Evolutionary conservation across 805 yeast species (phyloP).

Genomic region (Wickerhamomyces mucosus): DNA sequence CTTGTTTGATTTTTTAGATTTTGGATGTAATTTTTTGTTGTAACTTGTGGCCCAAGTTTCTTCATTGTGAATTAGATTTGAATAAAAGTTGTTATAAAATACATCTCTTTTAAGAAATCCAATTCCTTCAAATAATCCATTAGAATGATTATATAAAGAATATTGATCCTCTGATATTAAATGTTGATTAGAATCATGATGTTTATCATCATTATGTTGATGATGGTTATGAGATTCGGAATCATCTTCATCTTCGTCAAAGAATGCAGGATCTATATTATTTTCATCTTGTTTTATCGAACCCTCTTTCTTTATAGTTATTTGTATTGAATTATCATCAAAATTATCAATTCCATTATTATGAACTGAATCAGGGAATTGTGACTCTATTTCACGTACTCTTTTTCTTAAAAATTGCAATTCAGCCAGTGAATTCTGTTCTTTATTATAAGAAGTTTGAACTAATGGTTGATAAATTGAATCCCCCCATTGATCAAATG

Average conservation of each 20-base stretch:
- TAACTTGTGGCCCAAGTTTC: too few species aligned
- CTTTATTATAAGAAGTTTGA: constrained; percentile 6
- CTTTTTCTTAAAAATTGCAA: constrained; percentile 8
- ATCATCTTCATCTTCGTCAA: constrained; percentile 6
- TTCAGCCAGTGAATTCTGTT: constrained; percentile 9
- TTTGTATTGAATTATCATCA: too few species aligned
- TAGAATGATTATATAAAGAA: constrained; percentile 8
- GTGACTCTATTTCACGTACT: constrained; percentile 7
- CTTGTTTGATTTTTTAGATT: constrained; percentile 1
- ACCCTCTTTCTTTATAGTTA: too few species aligned
- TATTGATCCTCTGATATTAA: constrained; percentile 8
- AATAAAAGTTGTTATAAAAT: constrained; percentile 7
- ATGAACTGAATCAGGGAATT: too few species aligned
- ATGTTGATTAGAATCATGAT: constrained; percentile 9
- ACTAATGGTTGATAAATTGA: background rate
- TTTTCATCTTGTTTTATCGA: too few species aligned
- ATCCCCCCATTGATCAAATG: background rate
- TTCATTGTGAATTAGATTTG: constrained; percentile 10
- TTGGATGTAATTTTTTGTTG: constrained; percentile 1
- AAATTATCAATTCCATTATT: too few species aligned
- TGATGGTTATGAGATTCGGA: too few species aligned
- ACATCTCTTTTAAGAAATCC: constrained; percentile 13
- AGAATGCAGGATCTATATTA: constrained; percentile 11
- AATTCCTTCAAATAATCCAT: constrained; percentile 15
- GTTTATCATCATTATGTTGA: too few species aligned